Conservation (phyloP, 1,139 yeast species). For the Nakaseomyces kungkrabaensis region DNA sequence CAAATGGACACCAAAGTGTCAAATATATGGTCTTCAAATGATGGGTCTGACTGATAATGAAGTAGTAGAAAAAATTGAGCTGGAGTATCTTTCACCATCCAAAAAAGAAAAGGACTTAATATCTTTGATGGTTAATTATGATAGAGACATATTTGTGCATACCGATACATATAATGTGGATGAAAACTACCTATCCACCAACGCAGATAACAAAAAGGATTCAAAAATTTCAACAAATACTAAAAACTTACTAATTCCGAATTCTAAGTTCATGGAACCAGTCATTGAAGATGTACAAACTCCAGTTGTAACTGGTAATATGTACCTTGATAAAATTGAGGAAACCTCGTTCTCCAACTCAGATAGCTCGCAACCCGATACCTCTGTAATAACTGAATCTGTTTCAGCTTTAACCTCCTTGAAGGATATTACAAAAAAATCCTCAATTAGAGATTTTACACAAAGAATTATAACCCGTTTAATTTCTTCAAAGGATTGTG, state of each 20-base stretch:
- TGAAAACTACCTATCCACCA: neutral
- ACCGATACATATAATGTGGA: conserved; percentile 4
- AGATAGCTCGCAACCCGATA: neutral
- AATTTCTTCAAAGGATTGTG: conserved; percentile 12
- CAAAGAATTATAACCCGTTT: conserved; percentile 17
- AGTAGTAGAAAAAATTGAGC: conserved; percentile 29
- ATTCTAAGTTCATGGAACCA: conserved; percentile 17
- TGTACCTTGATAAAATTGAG: conserved; percentile 1
- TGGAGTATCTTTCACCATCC: conserved; percentile 14
- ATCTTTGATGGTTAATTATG: conserved; percentile 55
- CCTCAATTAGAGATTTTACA: conserved; percentile 17
- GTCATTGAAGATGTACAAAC: conserved; percentile 17
- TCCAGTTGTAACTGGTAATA: conserved; percentile 11
- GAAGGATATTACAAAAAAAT: conserved; percentile 19
- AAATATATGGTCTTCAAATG: conserved; percentile 92
- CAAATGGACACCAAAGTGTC: conserved; percentile 86
- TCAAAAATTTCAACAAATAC: conserved; percentile 6
- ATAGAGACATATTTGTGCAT: conserved; percentile 38
- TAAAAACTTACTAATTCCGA: neutral
- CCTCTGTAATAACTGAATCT: neutral
- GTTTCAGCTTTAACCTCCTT: conserved; percentile 21
- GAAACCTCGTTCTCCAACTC: neutral
- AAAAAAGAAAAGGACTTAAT: conserved; percentile 30
- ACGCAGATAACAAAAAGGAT: neutral
- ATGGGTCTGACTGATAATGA: conserved; percentile 96